Conservation (phyloP, 768 basidiomycete species). For the Lactifluus subvellereus region DNA sequence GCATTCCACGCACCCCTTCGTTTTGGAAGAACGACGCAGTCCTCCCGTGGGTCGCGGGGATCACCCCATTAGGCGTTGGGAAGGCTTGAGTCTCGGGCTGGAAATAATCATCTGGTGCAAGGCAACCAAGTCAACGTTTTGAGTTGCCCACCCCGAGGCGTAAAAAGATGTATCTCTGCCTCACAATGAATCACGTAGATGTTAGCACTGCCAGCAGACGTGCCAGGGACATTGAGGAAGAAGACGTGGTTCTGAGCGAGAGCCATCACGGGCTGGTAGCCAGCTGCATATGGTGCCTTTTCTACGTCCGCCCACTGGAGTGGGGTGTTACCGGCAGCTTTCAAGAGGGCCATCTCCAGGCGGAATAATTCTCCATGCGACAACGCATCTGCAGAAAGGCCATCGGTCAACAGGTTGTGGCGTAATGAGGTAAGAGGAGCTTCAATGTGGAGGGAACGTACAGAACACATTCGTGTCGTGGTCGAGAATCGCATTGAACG, state of each 20-base stretch:
- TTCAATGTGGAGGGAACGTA: slow-evolving; percentile 32
- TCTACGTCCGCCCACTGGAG: slow-evolving; percentile 62
- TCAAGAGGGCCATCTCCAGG: slow-evolving; percentile 64
- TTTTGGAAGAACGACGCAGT: slow-evolving; percentile 64
- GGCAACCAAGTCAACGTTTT: background rate
- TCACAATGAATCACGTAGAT: slow-evolving; percentile 88
- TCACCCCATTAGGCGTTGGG: slow-evolving; percentile 42
- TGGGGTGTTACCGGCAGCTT: slow-evolving; percentile 49
- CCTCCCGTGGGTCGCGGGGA: slow-evolving; percentile 66
- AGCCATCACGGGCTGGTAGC: slow-evolving; percentile 70
- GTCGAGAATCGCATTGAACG: slow-evolving; percentile 73
- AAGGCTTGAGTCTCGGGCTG: slow-evolving; percentile 65
- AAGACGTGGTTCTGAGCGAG: slow-evolving; percentile 83
- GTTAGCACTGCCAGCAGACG: slow-evolving; percentile 60
- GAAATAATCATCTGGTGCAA: slow-evolving; percentile 60
- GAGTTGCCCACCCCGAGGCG: background rate
- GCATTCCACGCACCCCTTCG: slow-evolving; percentile 37
- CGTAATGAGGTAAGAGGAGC: background rate
- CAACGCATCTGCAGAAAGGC: slow-evolving; percentile 51
- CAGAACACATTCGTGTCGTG: slow-evolving; percentile 94
- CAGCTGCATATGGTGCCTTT: slow-evolving; percentile 44
- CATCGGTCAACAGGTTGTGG: background rate
- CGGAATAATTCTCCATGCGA: slow-evolving; percentile 59
- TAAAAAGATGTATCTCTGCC: slow-evolving; percentile 27
- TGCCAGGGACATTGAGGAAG: slow-evolving; percentile 68